Conservation (phyloP, 495 filamentous ascomycete genomes). For the Jackrogersella multiformis region DNA sequence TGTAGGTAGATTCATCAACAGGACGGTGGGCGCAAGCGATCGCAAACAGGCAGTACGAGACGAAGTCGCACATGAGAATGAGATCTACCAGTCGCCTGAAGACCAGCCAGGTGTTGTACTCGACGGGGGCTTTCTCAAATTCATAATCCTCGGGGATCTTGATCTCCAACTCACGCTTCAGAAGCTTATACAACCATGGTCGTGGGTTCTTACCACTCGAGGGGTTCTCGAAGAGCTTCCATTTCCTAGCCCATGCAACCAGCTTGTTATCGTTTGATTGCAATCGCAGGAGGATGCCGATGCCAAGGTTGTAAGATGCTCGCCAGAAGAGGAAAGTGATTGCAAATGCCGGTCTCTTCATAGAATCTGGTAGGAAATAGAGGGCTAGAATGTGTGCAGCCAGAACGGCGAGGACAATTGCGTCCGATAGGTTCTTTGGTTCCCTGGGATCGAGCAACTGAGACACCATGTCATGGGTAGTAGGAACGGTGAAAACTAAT, state of each 20-base stretch:
- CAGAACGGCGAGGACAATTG: constrained; percentile 81
- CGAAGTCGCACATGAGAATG: constrained; percentile 98
- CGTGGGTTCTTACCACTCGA: constrained; percentile 79
- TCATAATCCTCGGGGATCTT: constrained; percentile 95
- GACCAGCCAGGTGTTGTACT: constrained; percentile 99
- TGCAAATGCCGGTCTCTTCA: constrained; percentile 79
- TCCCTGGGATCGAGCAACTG: constrained; percentile 94
- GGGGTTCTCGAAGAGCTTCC: constrained; percentile 85
- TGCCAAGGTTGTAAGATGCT: constrained; percentile 88
- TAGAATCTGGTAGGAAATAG: constrained; percentile 71
- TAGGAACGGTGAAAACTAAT: constrained; percentile 92
- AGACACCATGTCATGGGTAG: constrained; percentile 98
- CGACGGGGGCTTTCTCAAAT: constrained; percentile 90
- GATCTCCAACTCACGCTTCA: constrained; percentile 89
- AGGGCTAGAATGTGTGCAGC: constrained; percentile 75
- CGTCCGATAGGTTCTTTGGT: constrained; percentile 92
- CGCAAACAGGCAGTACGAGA: constrained; percentile 94
- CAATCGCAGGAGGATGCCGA: constrained; percentile 85
- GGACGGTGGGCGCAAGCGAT: constrained; percentile 85
- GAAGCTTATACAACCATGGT: constrained; percentile 78
- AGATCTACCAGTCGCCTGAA: constrained; percentile 94
- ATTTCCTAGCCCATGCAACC: constrained; percentile 86
- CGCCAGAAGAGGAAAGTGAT: constrained; percentile 91
- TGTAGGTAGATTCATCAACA: constrained; percentile 69
- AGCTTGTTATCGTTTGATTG: constrained; percentile 90